Evolutionary conservation across 169 alveolate genomes (phyloP), one percentile per base, ranked within the genome.

Genomic region (Babesia sp.): DNA sequence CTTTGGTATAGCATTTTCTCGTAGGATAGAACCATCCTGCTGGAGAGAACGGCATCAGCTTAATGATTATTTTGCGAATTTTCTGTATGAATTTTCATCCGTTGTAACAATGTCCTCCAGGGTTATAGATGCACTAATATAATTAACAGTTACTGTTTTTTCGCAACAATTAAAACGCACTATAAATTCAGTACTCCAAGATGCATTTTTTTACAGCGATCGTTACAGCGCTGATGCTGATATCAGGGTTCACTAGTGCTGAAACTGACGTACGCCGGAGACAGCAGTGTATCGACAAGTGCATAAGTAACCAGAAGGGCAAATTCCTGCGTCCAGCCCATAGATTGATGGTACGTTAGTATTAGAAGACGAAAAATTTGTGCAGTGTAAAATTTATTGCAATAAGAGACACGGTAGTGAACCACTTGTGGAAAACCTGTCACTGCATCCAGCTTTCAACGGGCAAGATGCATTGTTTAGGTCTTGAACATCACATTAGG

Each of bases 311-410:
- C 4, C 45, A 64, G 29, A 64, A 64, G 74, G 29, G 31, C 20
- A 64, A 64, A 33, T 28, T 64, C 33, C 7, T 46, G 61, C 44
- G 74, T 9, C 74, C 74, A 3, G 48, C 48, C 36, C 74, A 64
- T 56, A 24, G 74, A 37, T 11, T 46, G 11, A 46, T 64, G 63
- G 74, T 64, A 48, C n/a, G 74, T 64, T 48, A 7, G 28, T 20
- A 24, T 14, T 26, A 14, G 4, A 29, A 0, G 14, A 20, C 39
- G 4, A 34, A 33, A 1, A 29, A 8, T n/a, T 11, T 14, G 50
- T 48, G 20, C 61, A 64, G 74, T 64, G 74, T 36, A 64, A 64
- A 29, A 29, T 64, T 9, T 0, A 33, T 61, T 64, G 74, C 63
- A 64, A 28, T 20, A 0, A 34, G 12, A 64, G 74, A 26, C 74